Conservation (phyloP, 2,329 filamentous ascomycete genomes). For the Beauveria medogensis region DNA sequence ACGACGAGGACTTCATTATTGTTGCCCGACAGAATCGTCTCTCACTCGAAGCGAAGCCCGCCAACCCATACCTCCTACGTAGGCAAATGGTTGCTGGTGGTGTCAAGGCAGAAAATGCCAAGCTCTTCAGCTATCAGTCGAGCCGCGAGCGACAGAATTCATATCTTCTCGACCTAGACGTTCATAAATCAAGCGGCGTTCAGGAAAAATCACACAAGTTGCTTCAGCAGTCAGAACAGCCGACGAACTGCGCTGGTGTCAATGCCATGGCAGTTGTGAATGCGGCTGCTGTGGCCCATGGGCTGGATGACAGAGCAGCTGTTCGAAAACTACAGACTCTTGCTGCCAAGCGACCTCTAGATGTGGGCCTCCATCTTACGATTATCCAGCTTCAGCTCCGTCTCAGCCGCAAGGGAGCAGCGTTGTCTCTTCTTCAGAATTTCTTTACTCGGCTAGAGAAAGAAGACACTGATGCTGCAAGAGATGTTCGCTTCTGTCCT, state of each 20-base stretch:
- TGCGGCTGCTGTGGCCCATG: constrained; percentile 65
- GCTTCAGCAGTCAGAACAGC: constrained; percentile 23
- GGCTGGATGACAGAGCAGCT: constrained; percentile 52
- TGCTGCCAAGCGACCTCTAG: constrained; percentile 65
- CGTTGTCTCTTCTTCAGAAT: constrained; percentile 64
- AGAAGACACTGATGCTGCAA: constrained; percentile 44
- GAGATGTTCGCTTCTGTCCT: constrained; percentile 71
- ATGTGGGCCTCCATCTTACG: constrained; percentile 73
- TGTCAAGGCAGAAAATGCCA: constrained; percentile 47
- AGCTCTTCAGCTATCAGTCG: constrained; percentile 64
- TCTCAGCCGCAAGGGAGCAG: constrained; percentile 62
- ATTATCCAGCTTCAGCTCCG: constrained; percentile 74
- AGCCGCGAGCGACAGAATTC: constrained; percentile 49
- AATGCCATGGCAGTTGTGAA: constrained; percentile 43
- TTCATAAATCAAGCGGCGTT: constrained; percentile 60
- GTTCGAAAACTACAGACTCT: constrained; percentile 62
- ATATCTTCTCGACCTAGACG: constrained; percentile 56
- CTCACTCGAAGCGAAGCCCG: constrained; percentile 30
- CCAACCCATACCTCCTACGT: constrained; percentile 63
- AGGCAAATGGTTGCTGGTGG: constrained; percentile 50
- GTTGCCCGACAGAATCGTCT: constrained; percentile 59
- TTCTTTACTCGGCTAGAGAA: constrained; percentile 67
- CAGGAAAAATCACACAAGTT: constrained; percentile 37
- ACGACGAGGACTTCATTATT: constrained; percentile 57
- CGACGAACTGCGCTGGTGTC: constrained; percentile 23